Evolutionary conservation across 2,329 filamentous ascomycete species (phyloP), one percentile per base, ranked within the genome.

Genomic region (Venturia pyrina): DNA sequence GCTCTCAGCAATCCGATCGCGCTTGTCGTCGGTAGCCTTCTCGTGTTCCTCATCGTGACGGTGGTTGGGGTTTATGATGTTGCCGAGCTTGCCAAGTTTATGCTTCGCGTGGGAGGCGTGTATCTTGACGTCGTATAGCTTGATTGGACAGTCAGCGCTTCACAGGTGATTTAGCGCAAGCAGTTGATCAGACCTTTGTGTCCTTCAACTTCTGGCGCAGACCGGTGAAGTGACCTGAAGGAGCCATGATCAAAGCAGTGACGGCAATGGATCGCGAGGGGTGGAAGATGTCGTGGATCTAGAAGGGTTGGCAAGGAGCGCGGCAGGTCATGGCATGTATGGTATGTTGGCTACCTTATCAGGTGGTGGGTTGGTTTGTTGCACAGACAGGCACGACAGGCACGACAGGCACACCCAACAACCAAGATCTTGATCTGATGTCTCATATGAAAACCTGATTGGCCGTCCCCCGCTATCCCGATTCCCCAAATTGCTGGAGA

Each of bases 31-130:
- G 56, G 90, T 93, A 11, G 77, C 81, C 75, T 93, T 82, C 75
- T 98, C 95, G 74, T 98, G 93, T 70, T 89, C 89, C 76, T 98
- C 93, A 74, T 97, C 93, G 74, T 97, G 93, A 65, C 93, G 89
- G 75, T 98, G 93, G 69, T 96, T 90, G 32, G 84, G 81, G 73
- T 97, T 98, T 78, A 96, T 84, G 68, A 88, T 74, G 70, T 89
- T 88, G 70, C 80, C 79, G 68, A 87, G 82, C 70, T 89, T 89
- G 68, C 86, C 86, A 40, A 88, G 73, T 68, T 85, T 85, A 73
- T 87, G 79, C 75, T 87, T 88, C 61, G 85, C 71, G 70, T 88
- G 84, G 43, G 80, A 76, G 2, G 84, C 82, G 68, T 82, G 78
- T 69, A 85, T 78, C 72, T 83, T 81, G 57, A 76, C 72, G 67